Percentiles rank a stretch among this genome's conserved stretches.
phyloP scores from a whole-genome alignment of 257 asterid genomes.

The Rauvolfia tetraphylla region DNA sequence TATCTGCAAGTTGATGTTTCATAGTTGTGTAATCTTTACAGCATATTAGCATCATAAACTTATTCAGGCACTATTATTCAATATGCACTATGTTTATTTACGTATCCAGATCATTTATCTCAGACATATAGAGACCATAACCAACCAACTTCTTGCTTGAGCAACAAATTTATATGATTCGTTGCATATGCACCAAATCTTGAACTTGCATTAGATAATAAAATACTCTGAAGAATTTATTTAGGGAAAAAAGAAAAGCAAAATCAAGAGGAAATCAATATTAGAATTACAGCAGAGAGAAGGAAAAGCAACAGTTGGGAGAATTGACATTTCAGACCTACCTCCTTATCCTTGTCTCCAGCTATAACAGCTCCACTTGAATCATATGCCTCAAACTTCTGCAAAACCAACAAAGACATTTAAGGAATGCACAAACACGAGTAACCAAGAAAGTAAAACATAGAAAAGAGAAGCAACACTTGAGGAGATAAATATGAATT shows the following conservation, averaged over 20 bases:
- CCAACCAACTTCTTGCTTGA: neutral
- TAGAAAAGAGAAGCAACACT: neutral
- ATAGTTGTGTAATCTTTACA: neutral
- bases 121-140: neutral
- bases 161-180: neutral
- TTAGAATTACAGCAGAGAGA: neutral
- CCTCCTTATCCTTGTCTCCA: constrained; percentile 92
- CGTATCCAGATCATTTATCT: neutral
- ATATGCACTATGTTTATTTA: neutral
- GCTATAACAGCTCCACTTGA: constrained; percentile 69
- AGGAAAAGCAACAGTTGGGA: constrained; percentile 1
- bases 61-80: neutral
- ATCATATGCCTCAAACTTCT: constrained; percentile 92
- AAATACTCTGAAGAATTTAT: neutral
- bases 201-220: neutral
- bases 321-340: constrained; percentile 22
- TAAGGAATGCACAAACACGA: neutral
- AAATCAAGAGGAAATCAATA: neutral
- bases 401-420: constrained; percentile 18
- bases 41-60: neutral
- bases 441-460: neutral
- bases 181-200: neutral
- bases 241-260: neutral
- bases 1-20: neutral
- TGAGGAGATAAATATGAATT: neutral